Percentiles rank a stretch among this genome's conserved stretches.
Evolutionary conservation across 2,329 filamentous ascomycete genomes (phyloP).

Genomic region (Cladophialophora immunda): DNA sequence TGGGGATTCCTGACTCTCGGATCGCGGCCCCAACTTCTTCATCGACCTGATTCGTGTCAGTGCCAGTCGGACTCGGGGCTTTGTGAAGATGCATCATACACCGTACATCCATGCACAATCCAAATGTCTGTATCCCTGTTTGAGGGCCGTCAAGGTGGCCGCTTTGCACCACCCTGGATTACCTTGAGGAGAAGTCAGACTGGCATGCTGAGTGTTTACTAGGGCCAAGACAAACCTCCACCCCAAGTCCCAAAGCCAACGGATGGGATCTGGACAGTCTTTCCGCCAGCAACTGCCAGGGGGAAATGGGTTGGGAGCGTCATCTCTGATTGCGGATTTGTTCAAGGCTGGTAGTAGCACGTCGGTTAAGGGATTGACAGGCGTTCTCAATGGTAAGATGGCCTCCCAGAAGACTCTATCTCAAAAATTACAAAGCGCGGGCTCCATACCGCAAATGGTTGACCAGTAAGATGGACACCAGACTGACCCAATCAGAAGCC

Average conservation of each 20-base stretch:
- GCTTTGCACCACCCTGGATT: slow-evolving; percentile 33
- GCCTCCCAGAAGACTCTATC: neutral
- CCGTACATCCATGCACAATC: slow-evolving; percentile 65
- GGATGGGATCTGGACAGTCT: slow-evolving; percentile 45
- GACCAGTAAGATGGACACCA: neutral
- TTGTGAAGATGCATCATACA: slow-evolving; percentile 10
- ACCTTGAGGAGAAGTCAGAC: slow-evolving; percentile 18
- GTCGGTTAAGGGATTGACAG: neutral
- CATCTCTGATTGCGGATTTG: slow-evolving; percentile 37
- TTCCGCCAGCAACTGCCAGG: slow-evolving; percentile 52
- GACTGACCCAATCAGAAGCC: neutral
- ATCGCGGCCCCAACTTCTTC: slow-evolving; percentile 62
- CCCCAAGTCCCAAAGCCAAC: slow-evolving; percentile 41
- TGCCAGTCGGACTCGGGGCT: neutral
- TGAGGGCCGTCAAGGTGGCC: slow-evolving; percentile 59
- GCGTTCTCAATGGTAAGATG: neutral
- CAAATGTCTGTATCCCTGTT: slow-evolving; percentile 62
- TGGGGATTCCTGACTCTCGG: slow-evolving; percentile 61
- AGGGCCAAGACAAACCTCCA: slow-evolving; percentile 16
- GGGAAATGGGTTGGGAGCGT: slow-evolving; percentile 53
- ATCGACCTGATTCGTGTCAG: slow-evolving; percentile 52
- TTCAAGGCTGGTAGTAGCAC: neutral
- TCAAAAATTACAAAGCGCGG: neutral
- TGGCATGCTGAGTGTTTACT: neutral
- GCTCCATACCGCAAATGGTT: neutral